Conservation (phyloP, 306 rosid genomes). For the Rosa chinensis region DNA sequence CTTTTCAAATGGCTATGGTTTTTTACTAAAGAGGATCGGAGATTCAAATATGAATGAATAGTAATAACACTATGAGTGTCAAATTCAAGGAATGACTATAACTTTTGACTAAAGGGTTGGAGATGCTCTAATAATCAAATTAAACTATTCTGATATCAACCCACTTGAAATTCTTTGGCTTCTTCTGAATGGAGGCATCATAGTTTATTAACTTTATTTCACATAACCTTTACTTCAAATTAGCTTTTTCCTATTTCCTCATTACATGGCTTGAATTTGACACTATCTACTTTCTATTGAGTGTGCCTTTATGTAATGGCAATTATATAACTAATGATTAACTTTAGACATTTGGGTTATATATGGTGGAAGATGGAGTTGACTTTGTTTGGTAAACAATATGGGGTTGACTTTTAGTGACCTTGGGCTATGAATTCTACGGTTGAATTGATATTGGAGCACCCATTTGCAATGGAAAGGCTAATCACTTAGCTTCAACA, state of each 20-base stretch:
- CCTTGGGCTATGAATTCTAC: neutral
- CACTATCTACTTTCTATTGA: neutral
- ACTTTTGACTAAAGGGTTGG: too few species aligned
- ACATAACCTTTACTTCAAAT: neutral
- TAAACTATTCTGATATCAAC: neutral
- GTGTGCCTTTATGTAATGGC: neutral
- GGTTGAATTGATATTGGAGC: neutral
- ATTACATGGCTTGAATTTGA: neutral
- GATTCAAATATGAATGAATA: too few species aligned
- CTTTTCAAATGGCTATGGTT: too few species aligned
- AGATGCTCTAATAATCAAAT: neutral
- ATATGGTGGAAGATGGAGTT: constrained; percentile 18
- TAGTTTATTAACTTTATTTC: neutral
- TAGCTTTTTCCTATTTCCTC: neutral
- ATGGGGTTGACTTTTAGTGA: neutral
- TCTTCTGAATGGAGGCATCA: neutral
- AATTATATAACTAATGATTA: neutral
- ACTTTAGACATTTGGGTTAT: neutral
- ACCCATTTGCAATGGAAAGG: neutral
- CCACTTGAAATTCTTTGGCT: neutral
- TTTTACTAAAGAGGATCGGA: too few species aligned
- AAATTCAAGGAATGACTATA: too few species aligned
- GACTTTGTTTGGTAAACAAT: constrained; percentile 10
- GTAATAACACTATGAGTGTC: too few species aligned
- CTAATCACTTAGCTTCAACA: constrained; percentile 3